Conservation (phyloP, 441 rosid species). For the Jatropha podagrica region DNA sequence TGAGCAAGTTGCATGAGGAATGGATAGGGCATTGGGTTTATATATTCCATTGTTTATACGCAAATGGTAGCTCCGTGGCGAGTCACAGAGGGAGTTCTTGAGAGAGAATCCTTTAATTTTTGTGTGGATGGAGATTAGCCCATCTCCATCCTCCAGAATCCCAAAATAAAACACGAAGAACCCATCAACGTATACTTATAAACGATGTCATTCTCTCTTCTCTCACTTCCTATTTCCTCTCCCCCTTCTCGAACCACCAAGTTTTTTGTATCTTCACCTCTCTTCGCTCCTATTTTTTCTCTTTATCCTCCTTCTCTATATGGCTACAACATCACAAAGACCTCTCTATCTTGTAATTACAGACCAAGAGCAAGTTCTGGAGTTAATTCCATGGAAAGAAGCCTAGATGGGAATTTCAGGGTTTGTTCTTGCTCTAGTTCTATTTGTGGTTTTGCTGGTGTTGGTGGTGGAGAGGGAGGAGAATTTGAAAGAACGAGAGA, state of each 20-base stretch:
- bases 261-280: conserved; percentile 22
- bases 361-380: conserved; percentile 22
- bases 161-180: background rate
- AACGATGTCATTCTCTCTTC: conserved; percentile 27
- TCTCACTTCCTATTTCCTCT: conserved; percentile 28
- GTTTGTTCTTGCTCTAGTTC: conserved; percentile 24
- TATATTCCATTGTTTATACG: no score
- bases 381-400: conserved; percentile 38
- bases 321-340: conserved; percentile 24
- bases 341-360: conserved; percentile 26
- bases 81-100: background rate
- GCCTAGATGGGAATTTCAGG: conserved; percentile 29
- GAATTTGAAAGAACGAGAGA: conserved; percentile 13
- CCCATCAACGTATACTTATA: background rate
- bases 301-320: conserved; percentile 34
- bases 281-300: conserved; percentile 43
- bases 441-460: conserved; percentile 10
- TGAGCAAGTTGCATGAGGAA: no score
- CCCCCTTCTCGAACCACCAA: conserved; percentile 16
- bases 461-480: conserved; percentile 14
- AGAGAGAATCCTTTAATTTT: background rate
- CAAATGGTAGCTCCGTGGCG: background rate
- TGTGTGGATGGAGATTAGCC: conserved; percentile 32
- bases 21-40: no score
- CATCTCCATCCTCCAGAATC: conserved; percentile 25